Percentiles rank a stretch among this genome's conserved stretches.
phyloP scores from a whole-genome alignment of 2,329 filamentous ascomycete genomes.

The Penicillium aurantiogriseum region DNA sequence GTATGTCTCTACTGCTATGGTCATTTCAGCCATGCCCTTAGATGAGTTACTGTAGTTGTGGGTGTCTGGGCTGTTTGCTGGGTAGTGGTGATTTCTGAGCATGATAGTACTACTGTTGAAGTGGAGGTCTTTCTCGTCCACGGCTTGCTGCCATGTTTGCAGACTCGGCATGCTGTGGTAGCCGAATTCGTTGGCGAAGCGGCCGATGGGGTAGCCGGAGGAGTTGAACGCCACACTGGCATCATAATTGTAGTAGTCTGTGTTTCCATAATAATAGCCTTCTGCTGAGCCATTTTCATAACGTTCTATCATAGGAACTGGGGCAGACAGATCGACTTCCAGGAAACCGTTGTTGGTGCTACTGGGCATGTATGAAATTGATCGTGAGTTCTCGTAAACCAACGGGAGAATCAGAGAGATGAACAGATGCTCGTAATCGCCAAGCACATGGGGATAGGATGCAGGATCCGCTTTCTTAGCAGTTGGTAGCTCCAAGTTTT shows the following conservation, averaged over 20 bases:
- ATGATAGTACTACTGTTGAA: slow-evolving; percentile 59
- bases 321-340: slow-evolving; percentile 52
- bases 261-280: slow-evolving; percentile 59
- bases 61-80: slow-evolving; percentile 49
- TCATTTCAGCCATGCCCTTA: slow-evolving; percentile 56
- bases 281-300: slow-evolving; percentile 53
- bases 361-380: slow-evolving; percentile 61
- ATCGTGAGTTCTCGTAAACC: slow-evolving; percentile 58
- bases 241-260: slow-evolving; percentile 61
- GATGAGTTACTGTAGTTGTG: slow-evolving; percentile 42
- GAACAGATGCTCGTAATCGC: slow-evolving; percentile 60
- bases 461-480: slow-evolving; percentile 48
- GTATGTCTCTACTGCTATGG: slow-evolving; percentile 54
- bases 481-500: slow-evolving; percentile 52
- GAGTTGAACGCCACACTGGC: slow-evolving; percentile 54
- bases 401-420: slow-evolving; percentile 55
- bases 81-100: slow-evolving; percentile 61
- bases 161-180: slow-evolving; percentile 63
- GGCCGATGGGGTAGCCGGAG: slow-evolving; percentile 56
- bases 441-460: slow-evolving; percentile 43
- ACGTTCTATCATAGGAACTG: slow-evolving; percentile 55
- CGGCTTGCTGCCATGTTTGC: slow-evolving; percentile 57
- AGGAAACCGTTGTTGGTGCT: slow-evolving; percentile 61
- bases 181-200: slow-evolving; percentile 64
- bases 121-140: slow-evolving; percentile 51